A percentile compares a stretch with the other conserved stretches of the same genome.
phyloP scores from a whole-genome alignment of 1,284 basidiomycete genomes.

The Phylloboletellus chloephorus region DNA sequence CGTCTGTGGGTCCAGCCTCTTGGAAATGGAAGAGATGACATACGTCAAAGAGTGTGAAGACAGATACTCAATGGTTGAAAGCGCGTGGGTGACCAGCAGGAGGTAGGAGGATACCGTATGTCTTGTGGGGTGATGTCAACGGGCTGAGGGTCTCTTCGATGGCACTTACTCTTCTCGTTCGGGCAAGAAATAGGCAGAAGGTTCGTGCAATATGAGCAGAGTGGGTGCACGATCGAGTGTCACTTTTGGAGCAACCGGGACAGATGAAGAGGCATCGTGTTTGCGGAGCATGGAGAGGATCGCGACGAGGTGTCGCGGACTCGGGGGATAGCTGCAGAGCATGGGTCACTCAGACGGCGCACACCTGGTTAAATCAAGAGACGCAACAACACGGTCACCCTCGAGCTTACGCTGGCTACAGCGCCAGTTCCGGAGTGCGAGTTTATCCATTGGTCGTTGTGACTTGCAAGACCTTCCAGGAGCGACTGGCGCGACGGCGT shows the following conservation, averaged over 20 bases:
- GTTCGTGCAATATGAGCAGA: slow-evolving; percentile 59
- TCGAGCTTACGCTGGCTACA: slow-evolving; percentile 38
- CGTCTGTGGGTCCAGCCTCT: slow-evolving; percentile 10
- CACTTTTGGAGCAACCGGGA: slow-evolving; percentile 31
- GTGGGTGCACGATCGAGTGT: slow-evolving; percentile 43
- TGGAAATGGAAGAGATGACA: slow-evolving; percentile 3
- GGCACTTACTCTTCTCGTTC: slow-evolving; percentile 28
- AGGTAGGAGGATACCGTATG: slow-evolving; percentile 33
- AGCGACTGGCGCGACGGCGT: slow-evolving; percentile 45
- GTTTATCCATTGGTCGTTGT: slow-evolving; percentile 54
- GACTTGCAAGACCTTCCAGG: slow-evolving; percentile 38
- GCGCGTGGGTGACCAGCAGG: slow-evolving; percentile 28
- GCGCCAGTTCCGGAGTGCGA: slow-evolving; percentile 42
- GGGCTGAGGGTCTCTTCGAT: background rate
- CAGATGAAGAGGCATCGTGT: slow-evolving; percentile 22
- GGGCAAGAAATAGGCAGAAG: slow-evolving; percentile 52
- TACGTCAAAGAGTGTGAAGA: slow-evolving; percentile 20
- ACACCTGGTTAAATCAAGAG: slow-evolving; percentile 8
- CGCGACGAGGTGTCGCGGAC: slow-evolving; percentile 51
- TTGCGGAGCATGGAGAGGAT: slow-evolving; percentile 51
- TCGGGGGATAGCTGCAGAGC: slow-evolving; percentile 56
- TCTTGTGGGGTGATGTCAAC: slow-evolving; percentile 17
- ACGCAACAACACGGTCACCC: slow-evolving; percentile 55
- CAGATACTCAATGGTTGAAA: slow-evolving; percentile 27
- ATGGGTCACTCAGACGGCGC: slow-evolving; percentile 9